These are phyloP conservation scores for Candida golubevii DNA, from an alignment of 805 yeast species.

Conservation along the genomic window DNA sequence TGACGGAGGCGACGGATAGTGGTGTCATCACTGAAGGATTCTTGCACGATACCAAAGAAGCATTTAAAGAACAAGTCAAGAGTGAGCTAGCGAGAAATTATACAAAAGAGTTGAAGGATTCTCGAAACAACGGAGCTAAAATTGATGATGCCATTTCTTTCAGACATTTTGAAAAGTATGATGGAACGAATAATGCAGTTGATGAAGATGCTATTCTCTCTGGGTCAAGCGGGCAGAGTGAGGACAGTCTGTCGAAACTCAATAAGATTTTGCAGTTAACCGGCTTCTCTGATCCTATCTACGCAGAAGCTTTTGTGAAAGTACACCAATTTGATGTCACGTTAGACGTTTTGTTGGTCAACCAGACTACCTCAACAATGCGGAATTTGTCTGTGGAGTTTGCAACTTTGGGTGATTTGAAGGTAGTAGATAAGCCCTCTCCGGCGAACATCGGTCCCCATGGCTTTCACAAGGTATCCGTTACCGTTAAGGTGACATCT, in stretches of 20 bases:
- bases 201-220: conserved; percentile 54
- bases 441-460: conserved; percentile 94
- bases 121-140: conserved; percentile 63
- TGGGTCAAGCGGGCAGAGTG: conserved; percentile 47
- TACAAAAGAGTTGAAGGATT: conserved; percentile 50
- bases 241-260: conserved; percentile 69
- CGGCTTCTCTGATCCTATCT: conserved; percentile 97
- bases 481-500: conserved; percentile 89
- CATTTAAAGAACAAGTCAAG: conserved; percentile 69
- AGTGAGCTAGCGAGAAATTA: conserved; percentile 56
- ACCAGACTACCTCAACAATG: conserved; percentile 88
- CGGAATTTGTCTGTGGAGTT: conserved; percentile 91
- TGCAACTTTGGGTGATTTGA: conserved; percentile 93
- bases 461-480: conserved; percentile 86
- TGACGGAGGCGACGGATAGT: conserved; percentile 59
- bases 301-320: conserved; percentile 94
- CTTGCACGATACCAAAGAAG: conserved; percentile 81
- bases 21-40: conserved; percentile 62
- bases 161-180: conserved; percentile 64
- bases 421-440: conserved; percentile 87
- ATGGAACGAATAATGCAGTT: conserved; percentile 18
- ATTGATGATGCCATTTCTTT: conserved; percentile 75
- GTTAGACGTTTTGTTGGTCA: conserved; percentile 86
- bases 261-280: conserved; percentile 88
- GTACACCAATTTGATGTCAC: conserved; percentile 97